phyloP scores from a whole-genome alignment of 2,329 filamentous ascomycete species.

The Ophiosphaerella korrae region DNA sequence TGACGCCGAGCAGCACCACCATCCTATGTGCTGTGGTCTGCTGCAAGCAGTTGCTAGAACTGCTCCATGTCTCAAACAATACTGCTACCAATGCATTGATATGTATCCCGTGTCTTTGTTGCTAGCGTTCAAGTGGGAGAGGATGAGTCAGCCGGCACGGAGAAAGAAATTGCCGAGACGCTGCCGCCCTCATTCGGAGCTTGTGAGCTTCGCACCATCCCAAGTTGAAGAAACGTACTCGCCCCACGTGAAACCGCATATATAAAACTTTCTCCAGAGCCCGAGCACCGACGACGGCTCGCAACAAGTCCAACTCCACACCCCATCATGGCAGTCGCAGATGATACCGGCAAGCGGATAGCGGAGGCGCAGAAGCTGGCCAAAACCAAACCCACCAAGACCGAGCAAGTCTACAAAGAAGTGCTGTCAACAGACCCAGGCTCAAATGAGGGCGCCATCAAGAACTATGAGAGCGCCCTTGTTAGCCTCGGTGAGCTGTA shows the following conservation, averaged over 20 bases:
- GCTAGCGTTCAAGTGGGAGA: neutral
- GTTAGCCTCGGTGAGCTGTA: constrained; percentile 91
- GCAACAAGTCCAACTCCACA: too few relatives aligned
- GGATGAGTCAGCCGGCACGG: constrained; percentile 5
- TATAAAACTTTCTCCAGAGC: neutral
- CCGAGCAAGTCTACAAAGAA: constrained; percentile 86
- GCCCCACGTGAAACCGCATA: constrained; percentile 3
- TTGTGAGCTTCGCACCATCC: constrained; percentile 18
- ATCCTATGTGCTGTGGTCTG: too few relatives aligned
- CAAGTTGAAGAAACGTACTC: constrained; percentile 9
- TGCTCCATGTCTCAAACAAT: too few relatives aligned
- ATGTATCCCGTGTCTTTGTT: neutral
- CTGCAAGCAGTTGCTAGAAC: too few relatives aligned
- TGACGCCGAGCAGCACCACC: too few relatives aligned
- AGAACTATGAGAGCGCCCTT: constrained; percentile 89
- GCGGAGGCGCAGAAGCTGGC: constrained; percentile 85
- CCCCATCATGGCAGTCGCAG: constrained; percentile 44
- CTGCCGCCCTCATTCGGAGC: constrained; percentile 16
- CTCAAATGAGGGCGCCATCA: constrained; percentile 81
- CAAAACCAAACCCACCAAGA: constrained; percentile 80
- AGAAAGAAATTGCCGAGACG: constrained; percentile 7
- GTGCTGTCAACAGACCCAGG: constrained; percentile 85
- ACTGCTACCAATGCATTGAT: neutral
- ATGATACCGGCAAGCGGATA: constrained; percentile 69
- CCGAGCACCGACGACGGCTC: too few relatives aligned